phyloP scores from a whole-genome alignment of 352 stramenopile genomes.

The Pythium rishiriense region DNA sequence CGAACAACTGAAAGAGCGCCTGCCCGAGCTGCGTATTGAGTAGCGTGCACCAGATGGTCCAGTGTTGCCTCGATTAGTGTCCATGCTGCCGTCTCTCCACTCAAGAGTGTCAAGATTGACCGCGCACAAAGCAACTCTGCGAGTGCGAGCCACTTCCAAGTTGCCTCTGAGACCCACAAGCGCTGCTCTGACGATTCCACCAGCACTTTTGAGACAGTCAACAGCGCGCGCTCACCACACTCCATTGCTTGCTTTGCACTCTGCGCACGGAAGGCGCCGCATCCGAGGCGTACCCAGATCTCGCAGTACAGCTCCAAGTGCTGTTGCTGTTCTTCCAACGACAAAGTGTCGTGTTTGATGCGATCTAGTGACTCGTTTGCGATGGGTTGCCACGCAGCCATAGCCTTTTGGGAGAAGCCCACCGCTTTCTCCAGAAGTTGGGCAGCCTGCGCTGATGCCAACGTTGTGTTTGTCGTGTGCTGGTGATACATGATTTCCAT shows the following conservation, averaged over 20 bases:
- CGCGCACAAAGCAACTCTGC: constrained; percentile 61
- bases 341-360: constrained; percentile 26
- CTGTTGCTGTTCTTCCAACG: constrained; percentile 58
- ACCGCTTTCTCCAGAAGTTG: constrained; percentile 48
- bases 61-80: constrained; percentile 57
- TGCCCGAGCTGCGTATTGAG: constrained; percentile 39
- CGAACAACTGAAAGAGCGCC: constrained; percentile 31
- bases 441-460: constrained; percentile 26
- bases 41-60: constrained; percentile 51
- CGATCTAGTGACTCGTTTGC: constrained; percentile 35
- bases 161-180: constrained; percentile 31
- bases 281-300: constrained; percentile 69
- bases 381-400: constrained; percentile 46
- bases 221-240: constrained; percentile 46
- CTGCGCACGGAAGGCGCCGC: constrained; percentile 51
- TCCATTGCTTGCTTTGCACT: constrained; percentile 55
- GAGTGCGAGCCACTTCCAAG: constrained; percentile 71
- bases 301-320: constrained; percentile 66
- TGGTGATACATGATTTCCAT: constrained; percentile 38
- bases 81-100: constrained; percentile 40
- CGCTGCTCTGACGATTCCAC: constrained; percentile 14
- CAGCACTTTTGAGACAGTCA: constrained; percentile 27
- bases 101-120: constrained; percentile 49
- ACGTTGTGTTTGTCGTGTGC: background rate
- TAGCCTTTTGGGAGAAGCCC: constrained; percentile 58